Evolutionary conservation across 345 rosid genomes (phyloP), one percentile per base, ranked within the genome.

Genomic region (Microthlaspi erraticum): DNA sequence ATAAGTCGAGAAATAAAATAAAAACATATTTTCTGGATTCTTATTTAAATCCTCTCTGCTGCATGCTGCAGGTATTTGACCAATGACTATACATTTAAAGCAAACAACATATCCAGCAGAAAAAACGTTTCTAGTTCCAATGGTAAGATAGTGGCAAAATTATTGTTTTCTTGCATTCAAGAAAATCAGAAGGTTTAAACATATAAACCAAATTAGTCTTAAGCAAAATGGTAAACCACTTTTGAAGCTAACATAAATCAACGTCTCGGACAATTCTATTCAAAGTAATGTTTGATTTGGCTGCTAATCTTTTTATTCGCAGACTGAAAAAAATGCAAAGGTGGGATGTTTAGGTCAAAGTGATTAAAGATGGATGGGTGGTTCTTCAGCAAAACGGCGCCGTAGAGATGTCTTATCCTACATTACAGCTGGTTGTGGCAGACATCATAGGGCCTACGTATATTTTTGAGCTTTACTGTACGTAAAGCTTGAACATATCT

Each of bases 371-470:
- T 44, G 64, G 18, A 75, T 36, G 39, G 70, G 59, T 54, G 6
- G n/a, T 60, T 75, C 37, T 18, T 68, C 14, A 68, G 52, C 74
- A 75, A 75, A 75, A 69, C 75, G 79, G 79, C 79, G 79, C 75
- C 79, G 79, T 76, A 70, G 45, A 55, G 66, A 1, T 55, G 75
- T 76, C 75, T 76, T 76, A 37, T 76, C 75, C 75, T 76, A 69
- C 48, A n/a, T 44, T 76, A 49, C 75, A 69, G 70, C 75, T 68
- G 71, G 44, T 62, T 69, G 48, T 76, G 71, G 79, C 79, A 62
- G 79, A 76, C 66, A 76, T 70, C 71, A 53, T 68, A 61, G 65
- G 79, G 29, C 70, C 74, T 68, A 60, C 70, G 60, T 62, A 55
- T 18, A 54, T 61, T 14, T 61, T 14, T 61, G 11, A 62, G 70